Evolutionary conservation across 441 rosid species (phyloP), one percentile per base, ranked within the genome.

Genomic region (Erodium moschatum): DNA sequence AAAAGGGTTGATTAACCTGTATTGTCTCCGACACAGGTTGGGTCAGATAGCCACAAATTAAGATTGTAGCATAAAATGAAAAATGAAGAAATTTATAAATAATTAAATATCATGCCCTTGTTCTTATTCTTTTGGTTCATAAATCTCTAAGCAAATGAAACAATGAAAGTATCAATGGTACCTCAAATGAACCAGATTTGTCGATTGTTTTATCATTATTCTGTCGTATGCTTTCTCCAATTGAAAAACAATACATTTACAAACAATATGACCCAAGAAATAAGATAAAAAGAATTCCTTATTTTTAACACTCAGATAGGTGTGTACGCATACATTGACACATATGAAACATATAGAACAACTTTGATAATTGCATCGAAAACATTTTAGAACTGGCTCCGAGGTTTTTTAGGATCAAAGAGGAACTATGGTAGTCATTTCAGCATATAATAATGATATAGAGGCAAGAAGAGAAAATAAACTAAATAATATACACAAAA

Each of bases 201-300:
- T 82, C 81, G 91, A 79, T 73, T 93, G 97, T 44, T 84, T 79
- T 89, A 89, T 89, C 90, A 93, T 93, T 75, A 93, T 81, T 78
- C 87, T 89, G 83, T 93, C 97, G 76, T 93, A 93, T 13, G 97
- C 97, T 82, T 88, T 89, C 83, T 91, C 98, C 73, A 93, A 88
- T 97, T 93, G 27, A 35, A 7, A 77, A 77, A 67, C 16, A 61
- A 66, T 20, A 67, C 63, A 72, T 40, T 48, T 0, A 73, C 15
- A 77, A 67, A 69, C 67, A 70, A 65, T 54, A 74, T 69, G 48
- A 29, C 16, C 24, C 66, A 54, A 33, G 65, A 38, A 12, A 54
- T 65, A 35, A 66, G 60, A 15, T 24, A 54, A 33, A 70, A 13
- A 18, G 3, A 50, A 18, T 69, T 33, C 2, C 65, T 15, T 44